Percentiles rank a stretch among this genome's conserved stretches.
phyloP scores from a whole-genome alignment of 2,329 filamentous ascomycete genomes.

The Ophiostoma himal-ulmi region DNA sequence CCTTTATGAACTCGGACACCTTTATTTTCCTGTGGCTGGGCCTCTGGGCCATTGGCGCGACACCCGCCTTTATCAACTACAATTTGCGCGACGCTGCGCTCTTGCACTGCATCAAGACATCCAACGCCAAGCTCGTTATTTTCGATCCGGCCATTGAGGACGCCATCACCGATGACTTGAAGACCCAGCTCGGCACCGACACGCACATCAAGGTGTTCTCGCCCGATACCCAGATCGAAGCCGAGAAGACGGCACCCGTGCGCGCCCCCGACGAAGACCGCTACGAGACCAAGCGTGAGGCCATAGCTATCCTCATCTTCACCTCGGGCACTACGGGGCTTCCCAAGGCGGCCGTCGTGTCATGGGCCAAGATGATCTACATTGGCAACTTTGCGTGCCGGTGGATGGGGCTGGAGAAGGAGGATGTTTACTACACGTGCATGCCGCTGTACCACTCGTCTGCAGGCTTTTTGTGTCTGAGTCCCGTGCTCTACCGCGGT shows the following conservation, averaged over 20 bases:
- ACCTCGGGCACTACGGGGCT: conserved; percentile 81
- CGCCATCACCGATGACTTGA: conserved; percentile 54
- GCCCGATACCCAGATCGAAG: conserved; percentile 50
- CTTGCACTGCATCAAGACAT: conserved; percentile 65
- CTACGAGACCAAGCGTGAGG: conserved; percentile 43
- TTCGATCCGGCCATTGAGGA: conserved; percentile 57
- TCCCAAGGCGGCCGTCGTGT: conserved; percentile 71
- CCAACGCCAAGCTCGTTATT: conserved; percentile 60
- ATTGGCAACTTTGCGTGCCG: conserved; percentile 47
- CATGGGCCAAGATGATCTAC: conserved; percentile 60
- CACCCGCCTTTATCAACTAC: conserved; percentile 83
- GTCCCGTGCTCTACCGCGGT: conserved; percentile 53
- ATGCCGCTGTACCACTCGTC: conserved; percentile 90
- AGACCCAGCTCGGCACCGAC: conserved; percentile 38
- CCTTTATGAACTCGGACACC: conserved; percentile 74
- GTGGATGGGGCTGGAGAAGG: conserved; percentile 53
- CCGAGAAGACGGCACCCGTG: conserved; percentile 45
- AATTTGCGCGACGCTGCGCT: conserved; percentile 68
- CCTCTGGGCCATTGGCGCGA: conserved; percentile 76
- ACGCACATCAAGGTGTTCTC: conserved; percentile 60
- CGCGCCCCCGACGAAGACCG: conserved; percentile 56
- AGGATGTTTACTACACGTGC: conserved; percentile 73
- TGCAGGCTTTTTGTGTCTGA: conserved; percentile 63
- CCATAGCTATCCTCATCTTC: conserved; percentile 71
- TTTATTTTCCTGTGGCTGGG: conserved; percentile 72